Evolutionary conservation across 2,329 filamentous ascomycete genomes (phyloP).

Genomic region (Didymella glomerata): DNA sequence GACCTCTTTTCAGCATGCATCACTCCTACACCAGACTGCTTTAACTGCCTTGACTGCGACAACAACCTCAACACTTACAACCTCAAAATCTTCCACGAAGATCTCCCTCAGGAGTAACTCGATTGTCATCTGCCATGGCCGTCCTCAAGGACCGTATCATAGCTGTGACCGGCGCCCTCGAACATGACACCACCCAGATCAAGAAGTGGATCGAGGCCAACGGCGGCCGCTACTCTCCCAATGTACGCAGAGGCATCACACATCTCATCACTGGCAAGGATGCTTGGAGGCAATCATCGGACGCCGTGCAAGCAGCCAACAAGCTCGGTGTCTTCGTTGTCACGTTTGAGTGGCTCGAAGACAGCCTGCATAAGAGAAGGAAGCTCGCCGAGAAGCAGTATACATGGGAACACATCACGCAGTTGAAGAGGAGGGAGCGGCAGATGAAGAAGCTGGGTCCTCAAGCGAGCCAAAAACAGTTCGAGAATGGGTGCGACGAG

Average conservation of each 20-base stretch:
- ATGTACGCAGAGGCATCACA: constrained; percentile 67
- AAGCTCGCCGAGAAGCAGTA: constrained; percentile 49
- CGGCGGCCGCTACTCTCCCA: constrained; percentile 65
- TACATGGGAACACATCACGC: constrained; percentile 38
- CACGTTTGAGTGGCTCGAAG: constrained; percentile 58
- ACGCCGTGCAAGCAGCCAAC: constrained; percentile 40
- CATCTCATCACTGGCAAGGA: constrained; percentile 75
- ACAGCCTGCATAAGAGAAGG: constrained; percentile 53
- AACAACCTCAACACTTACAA: background rate
- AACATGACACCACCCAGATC: constrained; percentile 61
- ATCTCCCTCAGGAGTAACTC: background rate
- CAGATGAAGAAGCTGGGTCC: constrained; percentile 38
- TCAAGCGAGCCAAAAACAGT: constrained; percentile 39
- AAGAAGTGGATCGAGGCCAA: constrained; percentile 70
- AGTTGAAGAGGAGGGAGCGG: constrained; percentile 47
- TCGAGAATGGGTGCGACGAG: constrained; percentile 43
- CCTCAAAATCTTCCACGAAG: background rate
- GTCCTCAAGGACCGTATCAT: constrained; percentile 64
- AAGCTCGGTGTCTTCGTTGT: constrained; percentile 46
- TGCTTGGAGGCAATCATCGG: constrained; percentile 63
- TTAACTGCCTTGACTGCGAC: background rate
- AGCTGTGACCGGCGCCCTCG: constrained; percentile 67
- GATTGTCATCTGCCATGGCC: constrained; percentile 33
- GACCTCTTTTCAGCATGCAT: background rate
- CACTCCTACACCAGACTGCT: background rate